phyloP scores from a whole-genome alignment of 2,329 filamentous ascomycete species.

The Nemania sp. region DNA sequence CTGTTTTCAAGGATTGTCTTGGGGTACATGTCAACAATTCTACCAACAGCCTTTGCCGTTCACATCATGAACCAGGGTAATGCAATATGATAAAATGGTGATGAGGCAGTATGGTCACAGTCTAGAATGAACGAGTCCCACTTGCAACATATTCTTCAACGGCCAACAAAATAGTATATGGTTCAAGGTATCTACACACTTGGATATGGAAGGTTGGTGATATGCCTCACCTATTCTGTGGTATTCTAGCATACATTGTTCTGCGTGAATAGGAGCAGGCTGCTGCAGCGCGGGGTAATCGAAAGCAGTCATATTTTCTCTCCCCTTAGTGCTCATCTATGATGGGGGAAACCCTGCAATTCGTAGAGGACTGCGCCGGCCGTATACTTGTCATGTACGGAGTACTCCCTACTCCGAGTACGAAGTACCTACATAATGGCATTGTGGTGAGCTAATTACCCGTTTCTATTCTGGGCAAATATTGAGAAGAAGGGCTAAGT shows the following conservation, averaged over 20 bases:
- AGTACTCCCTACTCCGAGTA: not conserved
- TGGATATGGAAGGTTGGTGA: too few species aligned
- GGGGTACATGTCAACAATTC: slow-evolving; percentile 1
- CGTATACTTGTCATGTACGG: not conserved
- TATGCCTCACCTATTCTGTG: too few species aligned
- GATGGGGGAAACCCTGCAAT: slow-evolving; percentile 8
- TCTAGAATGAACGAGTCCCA: too few species aligned
- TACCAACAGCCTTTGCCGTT: too few species aligned
- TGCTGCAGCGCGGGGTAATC: slow-evolving; percentile 14
- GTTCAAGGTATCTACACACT: too few species aligned
- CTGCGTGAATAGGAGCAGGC: not conserved
- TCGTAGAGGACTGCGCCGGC: not conserved
- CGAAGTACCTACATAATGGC: not conserved
- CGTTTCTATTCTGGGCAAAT: slow-evolving; percentile 33
- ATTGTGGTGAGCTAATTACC: slow-evolving; percentile 17
- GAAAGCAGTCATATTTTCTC: slow-evolving; percentile 14
- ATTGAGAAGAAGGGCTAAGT: slow-evolving; percentile 31
- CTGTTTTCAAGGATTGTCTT: slow-evolving; percentile 26
- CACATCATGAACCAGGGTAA: too few species aligned
- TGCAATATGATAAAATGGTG: too few species aligned
- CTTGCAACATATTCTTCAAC: too few species aligned
- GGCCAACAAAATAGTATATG: too few species aligned
- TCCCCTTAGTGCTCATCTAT: slow-evolving; percentile 12
- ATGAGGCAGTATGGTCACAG: too few species aligned
- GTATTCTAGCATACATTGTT: not conserved